Conservation (phyloP, 176 grass and related monocot genomes). For the Hyparrhenia diplandra region DNA sequence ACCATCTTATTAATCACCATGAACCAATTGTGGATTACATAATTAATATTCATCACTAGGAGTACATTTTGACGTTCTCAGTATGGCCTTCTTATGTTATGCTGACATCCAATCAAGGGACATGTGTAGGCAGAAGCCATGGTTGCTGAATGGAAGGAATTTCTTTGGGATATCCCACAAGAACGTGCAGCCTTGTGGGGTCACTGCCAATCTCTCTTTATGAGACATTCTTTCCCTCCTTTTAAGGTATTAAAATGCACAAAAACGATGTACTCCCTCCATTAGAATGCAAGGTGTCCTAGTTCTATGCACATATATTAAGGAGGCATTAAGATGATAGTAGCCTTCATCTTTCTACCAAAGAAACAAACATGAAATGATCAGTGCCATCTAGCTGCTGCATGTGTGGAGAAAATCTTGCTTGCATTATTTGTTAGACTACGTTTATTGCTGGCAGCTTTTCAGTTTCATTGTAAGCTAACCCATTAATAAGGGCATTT, state of each 20-base stretch:
- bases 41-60: neutral
- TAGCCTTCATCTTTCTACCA: neutral
- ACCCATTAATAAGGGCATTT: neutral
- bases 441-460: neutral
- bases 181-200: slow-evolving; percentile 96
- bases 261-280: neutral
- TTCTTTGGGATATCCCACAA: slow-evolving; percentile 95
- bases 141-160: slow-evolving; percentile 98
- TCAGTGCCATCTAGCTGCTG: neutral
- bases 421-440: neutral
- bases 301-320: neutral
- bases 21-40: neutral
- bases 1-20: neutral
- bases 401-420: neutral
- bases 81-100: neutral
- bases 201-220: slow-evolving; percentile 87
- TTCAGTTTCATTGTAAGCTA: neutral
- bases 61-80: neutral
- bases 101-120: neutral
- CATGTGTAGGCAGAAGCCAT: slow-evolving; percentile 83
- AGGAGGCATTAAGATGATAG: neutral
- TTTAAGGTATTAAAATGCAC: slow-evolving; percentile 52
- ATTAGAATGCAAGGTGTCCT: neutral
- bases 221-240: slow-evolving; percentile 75
- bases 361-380: no score